Conservation (phyloP, 2,329 filamentous ascomycete genomes). For the Aspergillus candidus region DNA sequence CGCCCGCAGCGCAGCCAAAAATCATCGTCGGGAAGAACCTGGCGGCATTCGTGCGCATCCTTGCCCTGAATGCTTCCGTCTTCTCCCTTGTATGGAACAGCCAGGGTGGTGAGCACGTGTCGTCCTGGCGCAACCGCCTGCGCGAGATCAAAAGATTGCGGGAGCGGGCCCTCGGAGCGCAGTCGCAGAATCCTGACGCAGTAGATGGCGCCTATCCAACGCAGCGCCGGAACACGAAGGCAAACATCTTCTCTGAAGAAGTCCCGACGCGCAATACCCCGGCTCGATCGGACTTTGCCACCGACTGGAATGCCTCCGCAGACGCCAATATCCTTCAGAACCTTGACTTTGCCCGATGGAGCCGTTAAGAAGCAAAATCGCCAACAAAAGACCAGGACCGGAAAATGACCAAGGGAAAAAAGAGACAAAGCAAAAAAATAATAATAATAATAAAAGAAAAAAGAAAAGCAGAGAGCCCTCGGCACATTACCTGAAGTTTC, state of each 20-base stretch:
- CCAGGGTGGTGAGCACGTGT: constrained; percentile 70
- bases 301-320: constrained; percentile 33
- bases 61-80: constrained; percentile 88
- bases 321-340: constrained; percentile 35
- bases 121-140: constrained; percentile 82
- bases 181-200: constrained; percentile 23
- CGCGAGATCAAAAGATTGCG: constrained; percentile 77
- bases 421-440: neutral
- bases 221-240: constrained; percentile 33
- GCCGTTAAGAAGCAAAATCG: constrained; percentile 20
- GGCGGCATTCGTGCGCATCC: constrained; percentile 75
- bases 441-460: neutral
- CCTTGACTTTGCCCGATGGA: constrained; percentile 41
- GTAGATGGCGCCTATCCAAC: constrained; percentile 29
- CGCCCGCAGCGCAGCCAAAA: constrained; percentile 81
- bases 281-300: constrained; percentile 29
- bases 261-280: constrained; percentile 25
- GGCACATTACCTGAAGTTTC: neutral
- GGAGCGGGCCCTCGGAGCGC: constrained; percentile 45
- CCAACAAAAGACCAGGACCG: neutral
- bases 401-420: neutral
- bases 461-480: neutral
- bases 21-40: constrained; percentile 78
- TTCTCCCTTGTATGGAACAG: constrained; percentile 86
- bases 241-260: constrained; percentile 34